phyloP scores from a whole-genome alignment of 305 asterid genomes.

The Fraxinus paxiana region DNA sequence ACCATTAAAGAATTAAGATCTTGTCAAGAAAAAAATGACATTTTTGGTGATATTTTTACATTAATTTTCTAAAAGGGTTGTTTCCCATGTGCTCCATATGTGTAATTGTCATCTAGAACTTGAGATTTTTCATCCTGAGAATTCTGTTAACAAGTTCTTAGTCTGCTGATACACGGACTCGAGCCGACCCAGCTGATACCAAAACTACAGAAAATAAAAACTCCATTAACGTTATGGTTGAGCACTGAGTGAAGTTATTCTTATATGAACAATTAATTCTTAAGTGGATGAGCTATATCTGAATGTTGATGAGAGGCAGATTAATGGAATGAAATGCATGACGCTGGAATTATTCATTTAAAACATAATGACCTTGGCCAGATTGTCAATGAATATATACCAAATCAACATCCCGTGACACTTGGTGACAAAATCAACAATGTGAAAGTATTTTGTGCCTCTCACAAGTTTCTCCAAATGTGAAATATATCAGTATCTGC shows the following conservation, averaged over 20 bases:
- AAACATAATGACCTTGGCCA: constrained; percentile 18
- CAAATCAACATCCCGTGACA: neutral
- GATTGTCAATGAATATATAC: neutral
- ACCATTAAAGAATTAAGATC: neutral
- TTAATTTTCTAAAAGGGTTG: neutral
- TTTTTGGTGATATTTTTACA: neutral
- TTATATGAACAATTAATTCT: neutral
- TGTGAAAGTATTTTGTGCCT: neutral
- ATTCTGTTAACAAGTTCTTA: neutral
- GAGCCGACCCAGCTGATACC: neutral
- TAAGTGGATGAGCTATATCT: neutral
- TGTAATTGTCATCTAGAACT: neutral
- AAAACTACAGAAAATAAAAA: neutral
- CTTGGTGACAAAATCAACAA: neutral
- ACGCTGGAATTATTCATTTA: neutral
- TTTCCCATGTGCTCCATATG: neutral
- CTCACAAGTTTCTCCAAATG: neutral
- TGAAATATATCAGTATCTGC: neutral
- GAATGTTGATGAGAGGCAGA: neutral
- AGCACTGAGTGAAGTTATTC: neutral
- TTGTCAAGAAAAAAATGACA: neutral
- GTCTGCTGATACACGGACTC: neutral
- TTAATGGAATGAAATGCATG: neutral
- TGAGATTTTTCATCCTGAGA: neutral
- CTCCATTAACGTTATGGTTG: neutral